Conservation (phyloP, 306 rosid species). For the Prunus kanzakura region DNA sequence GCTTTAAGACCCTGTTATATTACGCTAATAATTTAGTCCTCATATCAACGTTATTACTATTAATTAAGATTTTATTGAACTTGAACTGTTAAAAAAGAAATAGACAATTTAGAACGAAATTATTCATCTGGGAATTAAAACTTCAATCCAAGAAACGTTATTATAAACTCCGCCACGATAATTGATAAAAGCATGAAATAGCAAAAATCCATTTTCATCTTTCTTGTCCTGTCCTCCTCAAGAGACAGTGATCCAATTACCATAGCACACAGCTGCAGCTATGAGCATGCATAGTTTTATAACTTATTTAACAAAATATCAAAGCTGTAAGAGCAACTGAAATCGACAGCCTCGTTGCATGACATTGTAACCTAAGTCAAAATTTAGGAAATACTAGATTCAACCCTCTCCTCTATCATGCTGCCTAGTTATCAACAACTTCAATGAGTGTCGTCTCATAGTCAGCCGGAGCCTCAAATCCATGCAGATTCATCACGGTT, state of each 20-base stretch:
- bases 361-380: conserved; percentile 21
- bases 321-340: not conserved
- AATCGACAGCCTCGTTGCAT: not conserved
- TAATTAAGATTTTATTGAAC: too few relatives aligned
- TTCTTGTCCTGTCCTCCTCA: not conserved
- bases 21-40: too few relatives aligned
- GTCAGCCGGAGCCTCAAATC: conserved; percentile 88
- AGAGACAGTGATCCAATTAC: not conserved
- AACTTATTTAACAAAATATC: conserved; percentile 23
- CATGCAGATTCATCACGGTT: conserved; percentile 94
- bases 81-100: too few relatives aligned
- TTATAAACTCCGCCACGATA: not conserved
- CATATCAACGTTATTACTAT: too few relatives aligned
- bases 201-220: not conserved
- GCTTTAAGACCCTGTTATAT: too few relatives aligned
- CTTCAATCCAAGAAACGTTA: not conserved
- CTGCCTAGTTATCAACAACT: conserved; percentile 48
- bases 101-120: not conserved
- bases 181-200: not conserved
- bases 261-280: not conserved
- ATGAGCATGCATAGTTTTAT: not conserved
- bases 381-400: conserved; percentile 13
- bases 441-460: conserved; percentile 83
- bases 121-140: not conserved
- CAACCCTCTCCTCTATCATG: not conserved